These are phyloP conservation scores for Cystobasidium ongulense DNA, from an alignment of 768 basidiomycete species.

Conservation along the genomic window DNA sequence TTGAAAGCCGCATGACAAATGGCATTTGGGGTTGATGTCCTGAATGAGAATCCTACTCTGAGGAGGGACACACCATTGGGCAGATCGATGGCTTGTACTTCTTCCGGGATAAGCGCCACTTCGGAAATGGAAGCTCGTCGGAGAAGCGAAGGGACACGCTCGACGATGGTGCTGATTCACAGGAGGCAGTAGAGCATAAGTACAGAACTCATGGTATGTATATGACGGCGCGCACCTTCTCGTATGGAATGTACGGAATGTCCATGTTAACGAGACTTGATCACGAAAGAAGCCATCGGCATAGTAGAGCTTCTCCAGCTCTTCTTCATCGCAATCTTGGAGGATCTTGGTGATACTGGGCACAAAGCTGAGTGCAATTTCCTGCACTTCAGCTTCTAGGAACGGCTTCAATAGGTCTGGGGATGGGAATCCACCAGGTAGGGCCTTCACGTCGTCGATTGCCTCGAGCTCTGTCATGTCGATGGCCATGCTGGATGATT, in stretches of 20 bases:
- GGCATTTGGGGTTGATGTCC: background rate
- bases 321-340: background rate
- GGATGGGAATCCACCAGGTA: background rate
- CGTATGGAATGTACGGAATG: conserved; percentile 6
- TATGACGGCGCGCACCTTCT: background rate
- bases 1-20: conserved; percentile 10
- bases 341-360: background rate
- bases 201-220: background rate
- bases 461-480: background rate
- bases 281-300: conserved; percentile 24
- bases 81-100: background rate
- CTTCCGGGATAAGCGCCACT: background rate
- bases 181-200: background rate
- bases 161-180: background rate
- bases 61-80: background rate
- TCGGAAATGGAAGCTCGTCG: conserved; percentile 1
- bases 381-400: background rate
- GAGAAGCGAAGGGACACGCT: background rate
- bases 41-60: background rate
- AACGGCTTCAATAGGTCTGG: background rate
- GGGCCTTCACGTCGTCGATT: background rate
- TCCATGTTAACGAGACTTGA: background rate
- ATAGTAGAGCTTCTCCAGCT: background rate
- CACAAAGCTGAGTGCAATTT: background rate
- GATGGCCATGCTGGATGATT: background rate